These are phyloP conservation scores for Rhizophagus sp. DNA, from an alignment of 192 early-diverging fungal genomes.

Conservation along the genomic window DNA sequence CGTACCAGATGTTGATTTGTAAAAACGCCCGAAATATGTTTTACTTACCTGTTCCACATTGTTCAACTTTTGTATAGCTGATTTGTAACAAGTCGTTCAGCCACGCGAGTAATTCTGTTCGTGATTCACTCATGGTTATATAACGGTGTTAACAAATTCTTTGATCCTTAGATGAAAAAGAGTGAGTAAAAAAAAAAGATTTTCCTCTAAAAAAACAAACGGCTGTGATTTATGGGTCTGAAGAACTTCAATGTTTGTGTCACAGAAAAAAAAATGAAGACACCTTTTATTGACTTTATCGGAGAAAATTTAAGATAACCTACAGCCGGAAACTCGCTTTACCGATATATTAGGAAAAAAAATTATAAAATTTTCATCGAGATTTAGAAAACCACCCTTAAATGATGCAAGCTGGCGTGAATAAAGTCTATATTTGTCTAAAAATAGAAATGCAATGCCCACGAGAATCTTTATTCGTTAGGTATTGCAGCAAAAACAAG, in stretches of 20 bases:
- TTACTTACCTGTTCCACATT: constrained; percentile 82
- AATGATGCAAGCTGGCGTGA: too few species aligned
- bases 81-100: constrained; percentile 91
- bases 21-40: not conserved
- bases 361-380: too few species aligned
- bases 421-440: too few species aligned
- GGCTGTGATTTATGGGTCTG: not conserved
- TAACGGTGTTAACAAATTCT: not conserved
- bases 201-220: not conserved
- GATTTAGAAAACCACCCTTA: too few species aligned
- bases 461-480: too few species aligned
- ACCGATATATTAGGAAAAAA: too few species aligned
- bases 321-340: not conserved
- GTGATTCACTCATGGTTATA: constrained; percentile 76
- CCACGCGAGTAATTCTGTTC: constrained; percentile 93
- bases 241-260: not conserved
- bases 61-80: constrained; percentile 92
- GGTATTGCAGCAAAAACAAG: too few species aligned
- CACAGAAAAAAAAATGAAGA: not conserved
- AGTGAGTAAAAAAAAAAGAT: not conserved
- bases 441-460: too few species aligned
- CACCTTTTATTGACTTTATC: not conserved
- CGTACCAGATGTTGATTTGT: not conserved
- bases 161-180: not conserved
- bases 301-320: too few species aligned